Percentiles rank a stretch among this genome's conserved stretches.
These are phyloP conservation scores for Beta macrorhiza DNA, from an alignment of 179 eudicot species.

Conservation along the genomic window DNA sequence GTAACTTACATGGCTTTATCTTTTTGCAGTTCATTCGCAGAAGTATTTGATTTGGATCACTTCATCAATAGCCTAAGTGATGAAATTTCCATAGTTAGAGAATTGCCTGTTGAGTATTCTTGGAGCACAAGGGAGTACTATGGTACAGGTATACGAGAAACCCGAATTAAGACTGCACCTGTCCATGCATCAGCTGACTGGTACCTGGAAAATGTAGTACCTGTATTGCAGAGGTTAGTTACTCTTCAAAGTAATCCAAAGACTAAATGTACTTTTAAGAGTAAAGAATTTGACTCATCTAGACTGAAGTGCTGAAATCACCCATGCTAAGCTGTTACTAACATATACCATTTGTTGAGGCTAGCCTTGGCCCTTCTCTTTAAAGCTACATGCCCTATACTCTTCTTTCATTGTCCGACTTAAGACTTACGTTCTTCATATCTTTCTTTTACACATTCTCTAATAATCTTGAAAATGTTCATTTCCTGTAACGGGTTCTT, in stretches of 20 bases:
- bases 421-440: background rate
- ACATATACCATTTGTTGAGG: background rate
- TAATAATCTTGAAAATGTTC: background rate
- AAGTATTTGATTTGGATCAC: slow-evolving; percentile 92
- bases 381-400: background rate
- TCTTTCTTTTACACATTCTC: background rate
- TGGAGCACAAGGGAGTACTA: slow-evolving; percentile 97
- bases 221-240: slow-evolving; percentile 70
- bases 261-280: background rate
- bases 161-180: slow-evolving; percentile 91
- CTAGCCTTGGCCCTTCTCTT: background rate
- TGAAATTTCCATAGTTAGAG: slow-evolving; percentile 73
- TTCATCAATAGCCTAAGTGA: slow-evolving; percentile 60
- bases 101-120: slow-evolving; percentile 71
- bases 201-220: slow-evolving; percentile 86
- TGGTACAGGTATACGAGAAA: slow-evolving; percentile 80
- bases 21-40: slow-evolving; percentile 67
- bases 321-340: slow-evolving; percentile 3
- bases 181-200: slow-evolving; percentile 93
- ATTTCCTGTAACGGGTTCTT: background rate
- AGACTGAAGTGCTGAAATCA: background rate
- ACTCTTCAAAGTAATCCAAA: background rate
- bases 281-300: slow-evolving; percentile 1
- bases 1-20: slow-evolving; percentile 5
- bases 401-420: background rate